These are phyloP conservation scores for Macrotyloma uniflorum DNA, from an alignment of 306 rosid genomes.

Conservation along the genomic window DNA sequence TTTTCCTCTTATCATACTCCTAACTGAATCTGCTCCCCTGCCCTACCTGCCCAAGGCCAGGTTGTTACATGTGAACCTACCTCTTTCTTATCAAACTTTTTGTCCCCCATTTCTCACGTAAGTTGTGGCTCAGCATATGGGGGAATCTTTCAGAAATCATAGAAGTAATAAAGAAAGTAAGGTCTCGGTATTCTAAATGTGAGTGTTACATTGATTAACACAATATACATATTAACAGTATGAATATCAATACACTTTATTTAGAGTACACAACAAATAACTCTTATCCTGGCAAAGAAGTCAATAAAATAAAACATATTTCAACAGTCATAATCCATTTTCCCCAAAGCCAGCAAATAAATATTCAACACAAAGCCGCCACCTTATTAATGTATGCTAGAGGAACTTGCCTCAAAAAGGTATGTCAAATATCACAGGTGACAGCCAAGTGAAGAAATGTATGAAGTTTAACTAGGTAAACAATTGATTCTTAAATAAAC, in stretches of 20 bases:
- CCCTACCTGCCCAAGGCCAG: background rate
- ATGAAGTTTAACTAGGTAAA: background rate
- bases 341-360: background rate
- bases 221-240: background rate
- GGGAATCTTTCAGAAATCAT: background rate
- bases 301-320: background rate
- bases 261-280: background rate
- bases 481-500: background rate
- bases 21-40: background rate
- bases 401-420: background rate
- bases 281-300: background rate
- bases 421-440: background rate
- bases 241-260: background rate
- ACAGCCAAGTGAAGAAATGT: background rate
- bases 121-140: background rate
- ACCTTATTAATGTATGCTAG: background rate
- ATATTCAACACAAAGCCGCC: background rate
- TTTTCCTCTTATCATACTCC: background rate
- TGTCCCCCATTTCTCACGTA: background rate
- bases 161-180: background rate
- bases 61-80: background rate
- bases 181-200: background rate
- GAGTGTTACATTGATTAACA: background rate
- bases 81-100: background rate
- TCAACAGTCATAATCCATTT: background rate